Percentiles rank a stretch among this genome's conserved stretches.
phyloP scores from a whole-genome alignment of 1,284 basidiomycete species.

The Salmacisia buchloeana region DNA sequence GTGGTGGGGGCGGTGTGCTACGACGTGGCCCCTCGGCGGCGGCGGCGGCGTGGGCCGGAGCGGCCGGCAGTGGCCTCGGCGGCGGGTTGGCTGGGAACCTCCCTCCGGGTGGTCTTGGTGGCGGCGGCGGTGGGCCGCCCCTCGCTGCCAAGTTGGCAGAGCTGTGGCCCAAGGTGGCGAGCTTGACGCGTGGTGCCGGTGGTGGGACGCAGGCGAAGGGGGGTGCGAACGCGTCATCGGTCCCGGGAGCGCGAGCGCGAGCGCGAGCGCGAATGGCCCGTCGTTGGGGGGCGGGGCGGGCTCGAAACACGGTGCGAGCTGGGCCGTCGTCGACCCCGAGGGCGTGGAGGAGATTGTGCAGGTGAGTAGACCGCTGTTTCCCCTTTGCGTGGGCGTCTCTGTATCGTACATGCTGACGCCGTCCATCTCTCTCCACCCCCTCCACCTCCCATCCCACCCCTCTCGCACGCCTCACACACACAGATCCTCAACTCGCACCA shows the following conservation, averaged over 20 bases:
- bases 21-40: too few species aligned
- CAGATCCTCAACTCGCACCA: conserved; percentile 41
- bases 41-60: too few species aligned
- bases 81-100: neutral
- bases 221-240: too few species aligned
- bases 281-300: conserved; percentile 10
- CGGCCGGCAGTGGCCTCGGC: too few species aligned
- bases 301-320: conserved; percentile 21
- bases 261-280: too few species aligned
- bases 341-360: conserved; percentile 35
- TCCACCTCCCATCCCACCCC: neutral
- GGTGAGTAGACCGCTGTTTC: conserved; percentile 7
- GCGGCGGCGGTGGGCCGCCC: neutral
- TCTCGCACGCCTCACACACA: too few species aligned
- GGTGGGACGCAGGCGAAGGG: neutral
- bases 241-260: too few species aligned
- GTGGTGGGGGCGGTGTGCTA: neutral
- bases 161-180: conserved; percentile 1
- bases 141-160: neutral
- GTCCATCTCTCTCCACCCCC: too few species aligned
- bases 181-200: too few species aligned
- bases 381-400: neutral
- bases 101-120: neutral
- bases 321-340: conserved; percentile 46
- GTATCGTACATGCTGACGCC: neutral